phyloP scores from a whole-genome alignment of 306 rosid genomes.

The Corylus avellana region DNA sequence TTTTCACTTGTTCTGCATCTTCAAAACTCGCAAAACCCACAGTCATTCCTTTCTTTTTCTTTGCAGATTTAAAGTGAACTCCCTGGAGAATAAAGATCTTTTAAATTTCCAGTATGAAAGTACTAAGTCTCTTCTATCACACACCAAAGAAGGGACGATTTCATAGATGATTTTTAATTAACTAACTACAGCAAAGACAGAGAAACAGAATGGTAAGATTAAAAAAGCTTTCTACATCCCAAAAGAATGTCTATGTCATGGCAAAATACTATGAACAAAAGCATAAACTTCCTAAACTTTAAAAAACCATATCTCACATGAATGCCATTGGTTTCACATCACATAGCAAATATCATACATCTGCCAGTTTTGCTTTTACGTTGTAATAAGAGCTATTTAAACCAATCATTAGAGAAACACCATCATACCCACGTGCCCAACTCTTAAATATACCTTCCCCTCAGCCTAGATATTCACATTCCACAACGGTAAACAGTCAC shows the following conservation, averaged over 20 bases:
- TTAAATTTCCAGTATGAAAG: conserved; percentile 6
- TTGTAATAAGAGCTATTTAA: not conserved
- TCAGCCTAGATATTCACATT: not conserved
- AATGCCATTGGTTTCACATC: not conserved
- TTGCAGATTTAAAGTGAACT: conserved; percentile 60
- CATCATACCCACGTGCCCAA: not conserved
- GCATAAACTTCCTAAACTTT: not conserved
- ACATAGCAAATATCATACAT: not conserved
- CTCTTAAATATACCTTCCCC: not conserved
- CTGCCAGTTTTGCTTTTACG: not conserved
- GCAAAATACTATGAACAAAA: not conserved
- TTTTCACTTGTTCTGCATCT: conserved; percentile 64
- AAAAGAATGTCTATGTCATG: not conserved
- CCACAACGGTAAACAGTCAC: not conserved
- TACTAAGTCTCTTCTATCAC: not conserved
- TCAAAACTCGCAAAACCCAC: conserved; percentile 73
- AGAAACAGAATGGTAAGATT: not conserved
- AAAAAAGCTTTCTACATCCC: not conserved
- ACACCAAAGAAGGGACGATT: not conserved
- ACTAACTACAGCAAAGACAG: not conserved
- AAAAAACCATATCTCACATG: not conserved
- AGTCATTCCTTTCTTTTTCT: conserved; percentile 87
- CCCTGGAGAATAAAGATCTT: conserved; percentile 43
- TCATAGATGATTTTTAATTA: not conserved
- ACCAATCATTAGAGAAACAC: not conserved